Conservation (phyloP, 306 rosid genomes). For the Dalbergia cochinchinensis region DNA sequence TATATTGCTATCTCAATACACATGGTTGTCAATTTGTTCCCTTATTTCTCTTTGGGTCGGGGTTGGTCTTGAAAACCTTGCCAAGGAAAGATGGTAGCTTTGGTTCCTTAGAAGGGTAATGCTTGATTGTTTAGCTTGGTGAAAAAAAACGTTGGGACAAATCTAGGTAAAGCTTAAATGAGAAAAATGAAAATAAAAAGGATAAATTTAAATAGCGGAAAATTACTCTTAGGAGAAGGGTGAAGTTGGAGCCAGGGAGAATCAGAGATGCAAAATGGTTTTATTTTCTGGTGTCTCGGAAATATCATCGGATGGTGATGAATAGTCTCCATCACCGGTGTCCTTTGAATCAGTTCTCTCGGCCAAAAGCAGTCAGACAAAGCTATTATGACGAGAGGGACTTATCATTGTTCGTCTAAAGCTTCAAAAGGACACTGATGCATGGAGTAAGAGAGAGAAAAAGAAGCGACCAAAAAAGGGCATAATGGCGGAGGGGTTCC, state of each 20-base stretch:
- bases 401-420: conserved; percentile 72
- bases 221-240: conserved; percentile 1
- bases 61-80: conserved; percentile 44
- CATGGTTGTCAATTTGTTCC: conserved; percentile 51
- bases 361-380: conserved; percentile 94
- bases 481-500: neutral
- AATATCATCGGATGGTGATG: conserved; percentile 76
- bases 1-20: conserved; percentile 43
- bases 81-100: conserved; percentile 41
- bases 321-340: conserved; percentile 87
- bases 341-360: conserved; percentile 97
- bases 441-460: conserved; percentile 39
- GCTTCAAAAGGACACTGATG: conserved; percentile 57
- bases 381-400: conserved; percentile 86
- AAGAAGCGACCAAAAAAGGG: neutral
- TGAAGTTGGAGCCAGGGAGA: conserved; percentile 9
- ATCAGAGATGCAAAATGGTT: conserved; percentile 46
- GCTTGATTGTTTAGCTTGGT: conserved; percentile 18
- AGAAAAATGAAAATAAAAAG: neutral
- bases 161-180: conserved; percentile 33
- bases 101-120: conserved; percentile 39
- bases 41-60: conserved; percentile 19
- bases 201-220: neutral
- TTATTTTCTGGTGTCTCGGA: conserved; percentile 59
- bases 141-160: conserved; percentile 35